A percentile compares a stretch with the other conserved stretches of the same genome.
These are phyloP conservation scores for Phialophora expanda DNA, from an alignment of 2,329 filamentous ascomycete genomes.

Conservation along the genomic window DNA sequence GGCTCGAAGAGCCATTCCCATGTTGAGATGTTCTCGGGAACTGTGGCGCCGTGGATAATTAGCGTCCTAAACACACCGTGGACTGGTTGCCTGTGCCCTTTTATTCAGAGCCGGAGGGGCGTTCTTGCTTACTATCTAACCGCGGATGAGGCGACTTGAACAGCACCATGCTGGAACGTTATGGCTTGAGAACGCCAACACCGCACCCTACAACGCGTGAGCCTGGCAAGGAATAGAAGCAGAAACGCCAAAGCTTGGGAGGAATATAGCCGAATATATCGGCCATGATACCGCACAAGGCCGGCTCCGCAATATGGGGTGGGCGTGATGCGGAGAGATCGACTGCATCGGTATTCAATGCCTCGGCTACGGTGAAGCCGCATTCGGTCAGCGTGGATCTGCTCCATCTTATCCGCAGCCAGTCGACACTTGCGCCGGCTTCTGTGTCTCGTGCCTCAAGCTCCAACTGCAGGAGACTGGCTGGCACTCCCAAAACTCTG, in stretches of 20 bases:
- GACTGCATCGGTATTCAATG: conserved; percentile 1
- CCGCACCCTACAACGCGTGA: background rate
- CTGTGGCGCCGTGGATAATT: conserved; percentile 44
- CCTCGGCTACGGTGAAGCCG: background rate
- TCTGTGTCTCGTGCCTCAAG: conserved; percentile 17
- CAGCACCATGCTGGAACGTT: conserved; percentile 32
- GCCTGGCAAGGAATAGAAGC: conserved; percentile 1
- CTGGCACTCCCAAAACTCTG: conserved; percentile 17
- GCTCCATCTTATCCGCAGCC: background rate
- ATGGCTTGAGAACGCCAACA: conserved; percentile 4
- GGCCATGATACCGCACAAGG: conserved; percentile 8
- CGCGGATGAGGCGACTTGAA: conserved; percentile 37
- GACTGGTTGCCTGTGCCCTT: background rate
- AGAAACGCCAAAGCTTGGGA: conserved; percentile 3
- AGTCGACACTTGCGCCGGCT: background rate
- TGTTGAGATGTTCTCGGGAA: conserved; percentile 60
- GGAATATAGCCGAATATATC: conserved; percentile 9
- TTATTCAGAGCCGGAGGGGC: background rate
- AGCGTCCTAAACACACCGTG: background rate
- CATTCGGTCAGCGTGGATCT: too few species aligned
- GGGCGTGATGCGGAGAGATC: background rate
- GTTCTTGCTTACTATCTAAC: conserved; percentile 31
- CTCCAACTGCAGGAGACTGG: conserved; percentile 25
- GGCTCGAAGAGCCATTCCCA: conserved; percentile 68
- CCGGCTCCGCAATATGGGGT: background rate